Conservation (phyloP, 2,329 filamentous ascomycete species). For the Pseudocercospora macadamiae region DNA sequence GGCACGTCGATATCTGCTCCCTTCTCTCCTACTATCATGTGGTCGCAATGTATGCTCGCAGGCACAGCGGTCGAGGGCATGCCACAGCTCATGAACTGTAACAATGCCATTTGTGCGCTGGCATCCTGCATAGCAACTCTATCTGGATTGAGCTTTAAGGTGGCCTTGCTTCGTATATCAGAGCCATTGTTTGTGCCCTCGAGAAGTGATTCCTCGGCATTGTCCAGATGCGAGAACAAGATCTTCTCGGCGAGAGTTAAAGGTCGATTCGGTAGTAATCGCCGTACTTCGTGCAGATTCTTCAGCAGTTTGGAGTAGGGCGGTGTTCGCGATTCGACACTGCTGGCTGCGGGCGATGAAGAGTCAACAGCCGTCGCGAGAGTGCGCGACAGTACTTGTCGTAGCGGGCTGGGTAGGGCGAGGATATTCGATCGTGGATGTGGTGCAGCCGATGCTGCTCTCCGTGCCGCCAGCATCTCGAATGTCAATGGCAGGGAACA, state of each 20-base stretch:
- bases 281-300: constrained; percentile 74
- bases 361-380: constrained; percentile 37
- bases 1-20: constrained; percentile 85
- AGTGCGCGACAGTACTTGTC: constrained; percentile 31
- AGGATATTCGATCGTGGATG: constrained; percentile 15
- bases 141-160: constrained; percentile 95
- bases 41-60: constrained; percentile 97
- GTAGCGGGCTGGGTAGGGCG: constrained; percentile 25
- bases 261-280: constrained; percentile 63
- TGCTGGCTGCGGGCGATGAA: constrained; percentile 28
- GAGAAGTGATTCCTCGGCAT: constrained; percentile 84
- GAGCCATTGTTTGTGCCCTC: constrained; percentile 80
- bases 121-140: constrained; percentile 99
- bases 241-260: constrained; percentile 98
- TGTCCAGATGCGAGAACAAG: constrained; percentile 91
- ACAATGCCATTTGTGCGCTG: constrained; percentile 94
- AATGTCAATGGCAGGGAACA: constrained; percentile 17
- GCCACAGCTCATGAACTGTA: constrained; percentile 98
- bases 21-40: constrained; percentile 94
- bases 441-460: constrained; percentile 24
- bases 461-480: constrained; percentile 32
- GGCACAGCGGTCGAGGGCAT: constrained; percentile 88
- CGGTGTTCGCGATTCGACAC: constrained; percentile 63
- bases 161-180: constrained; percentile 82
- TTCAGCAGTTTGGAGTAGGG: constrained; percentile 81